phyloP scores from a whole-genome alignment of 1,139 yeast species.

The Nakaseomyces bracarensis region DNA sequence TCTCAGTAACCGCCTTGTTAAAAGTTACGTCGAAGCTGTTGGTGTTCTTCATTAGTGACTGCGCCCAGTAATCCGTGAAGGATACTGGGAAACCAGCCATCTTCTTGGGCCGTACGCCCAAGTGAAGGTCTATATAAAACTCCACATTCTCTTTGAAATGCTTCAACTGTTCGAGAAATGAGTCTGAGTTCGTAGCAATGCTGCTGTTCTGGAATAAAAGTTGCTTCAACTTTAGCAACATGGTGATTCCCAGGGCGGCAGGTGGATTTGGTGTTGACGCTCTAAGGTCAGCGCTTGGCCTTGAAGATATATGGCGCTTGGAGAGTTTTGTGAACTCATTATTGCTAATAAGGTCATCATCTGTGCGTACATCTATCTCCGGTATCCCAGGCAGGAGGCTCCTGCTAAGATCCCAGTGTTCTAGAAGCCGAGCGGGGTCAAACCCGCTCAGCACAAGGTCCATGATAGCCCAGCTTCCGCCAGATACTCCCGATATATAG shows the following conservation, averaged over 20 bases:
- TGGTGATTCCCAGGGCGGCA: constrained; percentile 4
- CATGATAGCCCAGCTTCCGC: constrained; percentile 61
- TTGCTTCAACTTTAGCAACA: constrained; percentile 15
- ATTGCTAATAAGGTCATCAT: constrained; percentile 24
- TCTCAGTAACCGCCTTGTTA: constrained; percentile 16
- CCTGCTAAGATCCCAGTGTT: constrained; percentile 41
- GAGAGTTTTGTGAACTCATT: too few species aligned
- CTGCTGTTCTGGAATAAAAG: constrained; percentile 13
- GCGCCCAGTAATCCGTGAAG: constrained; percentile 61
- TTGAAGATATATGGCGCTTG: too few species aligned
- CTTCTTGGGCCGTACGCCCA: constrained; percentile 45
- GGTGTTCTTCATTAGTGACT: constrained; percentile 42
- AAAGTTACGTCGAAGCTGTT: constrained; percentile 28
- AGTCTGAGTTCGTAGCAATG: neutral
- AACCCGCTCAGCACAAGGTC: constrained; percentile 42
- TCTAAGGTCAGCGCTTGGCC: too few species aligned
- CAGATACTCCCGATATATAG: constrained; percentile 59
- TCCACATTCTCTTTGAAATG: constrained; percentile 35
- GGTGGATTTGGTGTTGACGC: too few species aligned
- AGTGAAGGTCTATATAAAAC: constrained; percentile 46
- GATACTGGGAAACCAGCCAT: constrained; percentile 48
- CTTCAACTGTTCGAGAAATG: constrained; percentile 7
- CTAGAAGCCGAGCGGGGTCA: constrained; percentile 32
- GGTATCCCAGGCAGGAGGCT: constrained; percentile 52
- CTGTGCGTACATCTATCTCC: constrained; percentile 25